phyloP scores from a whole-genome alignment of 495 filamentous ascomycete genomes.

The Penicillium steckii region DNA sequence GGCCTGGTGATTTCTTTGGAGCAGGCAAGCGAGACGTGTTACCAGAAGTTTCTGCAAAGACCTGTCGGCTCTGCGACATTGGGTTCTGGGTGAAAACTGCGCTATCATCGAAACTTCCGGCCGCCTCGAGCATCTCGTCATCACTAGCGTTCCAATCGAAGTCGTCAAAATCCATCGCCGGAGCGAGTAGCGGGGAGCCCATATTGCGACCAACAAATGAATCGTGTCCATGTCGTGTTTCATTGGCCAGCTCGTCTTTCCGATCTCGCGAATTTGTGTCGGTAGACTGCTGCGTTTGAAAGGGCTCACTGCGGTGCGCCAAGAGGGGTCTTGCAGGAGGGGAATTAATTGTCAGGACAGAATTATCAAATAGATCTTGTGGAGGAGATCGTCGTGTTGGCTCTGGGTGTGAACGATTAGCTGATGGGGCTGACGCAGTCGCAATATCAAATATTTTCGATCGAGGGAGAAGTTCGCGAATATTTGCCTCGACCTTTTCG shows the following conservation, averaged over 20 bases:
- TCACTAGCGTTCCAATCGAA: conserved; percentile 67
- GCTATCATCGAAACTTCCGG: conserved; percentile 49
- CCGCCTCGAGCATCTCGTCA: conserved; percentile 65
- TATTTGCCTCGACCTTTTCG: conserved; percentile 31
- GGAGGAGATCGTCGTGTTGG: not conserved
- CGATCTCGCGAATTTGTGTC: conserved; percentile 12
- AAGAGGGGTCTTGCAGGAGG: not conserved
- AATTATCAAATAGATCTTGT: not conserved
- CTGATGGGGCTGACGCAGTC: not conserved
- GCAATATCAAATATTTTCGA: conserved; percentile 18
- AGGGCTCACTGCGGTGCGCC: not conserved
- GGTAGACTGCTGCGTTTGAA: not conserved
- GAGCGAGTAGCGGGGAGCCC: conserved; percentile 36
- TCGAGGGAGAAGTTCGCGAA: conserved; percentile 28
- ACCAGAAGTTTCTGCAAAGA: conserved; percentile 56
- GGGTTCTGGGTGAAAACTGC: conserved; percentile 22
- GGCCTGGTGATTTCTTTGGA: conserved; percentile 33
- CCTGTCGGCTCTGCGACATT: conserved; percentile 33
- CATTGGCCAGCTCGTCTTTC: conserved; percentile 6
- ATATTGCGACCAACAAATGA: conserved; percentile 47
- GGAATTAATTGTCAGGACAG: not conserved
- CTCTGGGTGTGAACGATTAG: not conserved
- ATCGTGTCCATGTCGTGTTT: conserved; percentile 22
- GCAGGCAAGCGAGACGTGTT: conserved; percentile 39
- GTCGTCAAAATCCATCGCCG: conserved; percentile 48